Percentiles rank a stretch among this genome's conserved stretches.
phyloP scores from a whole-genome alignment of 306 rosid genomes.

The Vigna mungo region DNA sequence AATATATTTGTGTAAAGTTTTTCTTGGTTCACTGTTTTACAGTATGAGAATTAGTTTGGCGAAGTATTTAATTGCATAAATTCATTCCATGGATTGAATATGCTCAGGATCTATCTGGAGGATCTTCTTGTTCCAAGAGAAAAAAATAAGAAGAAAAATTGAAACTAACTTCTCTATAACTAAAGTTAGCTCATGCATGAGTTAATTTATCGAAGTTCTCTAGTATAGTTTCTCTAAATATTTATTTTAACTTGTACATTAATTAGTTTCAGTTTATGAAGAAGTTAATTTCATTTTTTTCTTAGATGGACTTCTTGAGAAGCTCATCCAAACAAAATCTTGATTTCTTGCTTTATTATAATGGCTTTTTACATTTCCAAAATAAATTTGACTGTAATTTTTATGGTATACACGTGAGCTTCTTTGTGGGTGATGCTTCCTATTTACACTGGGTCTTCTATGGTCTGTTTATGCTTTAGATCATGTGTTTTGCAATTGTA shows the following conservation, averaged over 20 bases:
- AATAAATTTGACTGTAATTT: background rate
- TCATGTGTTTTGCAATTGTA: background rate
- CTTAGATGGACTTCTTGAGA: no score
- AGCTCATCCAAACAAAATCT: no score
- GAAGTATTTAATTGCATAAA: conserved; percentile 4
- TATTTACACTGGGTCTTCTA: background rate
- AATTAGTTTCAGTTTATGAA: no score
- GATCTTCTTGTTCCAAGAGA: no score
- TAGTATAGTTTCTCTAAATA: no score
- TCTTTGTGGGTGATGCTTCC: conserved; percentile 21
- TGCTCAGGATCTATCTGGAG: no score
- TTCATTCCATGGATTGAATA: background rate
- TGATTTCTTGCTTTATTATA: background rate
- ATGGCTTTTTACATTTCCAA: background rate
- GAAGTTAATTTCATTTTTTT: no score
- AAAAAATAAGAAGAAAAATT: no score
- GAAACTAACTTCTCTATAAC: no score
- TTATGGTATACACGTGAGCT: conserved; percentile 13
- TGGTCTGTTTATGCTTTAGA: conserved; percentile 31
- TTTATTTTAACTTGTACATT: no score
- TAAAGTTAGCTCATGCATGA: no score
- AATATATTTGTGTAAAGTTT: background rate
- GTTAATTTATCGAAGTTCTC: no score
- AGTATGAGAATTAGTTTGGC: conserved; percentile 31
- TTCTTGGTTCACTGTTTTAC: background rate